A percentile compares a stretch with the other conserved stretches of the same genome.
These are phyloP conservation scores for Yamadazyma triangularis DNA, from an alignment of 1,139 yeast species.

Conservation along the genomic window DNA sequence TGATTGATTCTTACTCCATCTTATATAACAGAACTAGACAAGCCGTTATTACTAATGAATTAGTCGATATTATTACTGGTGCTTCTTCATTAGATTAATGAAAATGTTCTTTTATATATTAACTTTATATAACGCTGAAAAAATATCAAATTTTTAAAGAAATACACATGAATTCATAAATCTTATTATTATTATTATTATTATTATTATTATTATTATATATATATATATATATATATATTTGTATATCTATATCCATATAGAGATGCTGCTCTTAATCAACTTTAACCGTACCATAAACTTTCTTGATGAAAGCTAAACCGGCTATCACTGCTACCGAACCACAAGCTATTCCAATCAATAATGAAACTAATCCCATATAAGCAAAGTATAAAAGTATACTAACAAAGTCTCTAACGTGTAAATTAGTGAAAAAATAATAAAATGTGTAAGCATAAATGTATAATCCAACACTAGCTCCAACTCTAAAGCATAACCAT, in stretches of 20 bases:
- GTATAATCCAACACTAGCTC: conserved; percentile 70
- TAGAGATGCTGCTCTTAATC: conserved; percentile 35
- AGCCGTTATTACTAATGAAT: conserved; percentile 98
- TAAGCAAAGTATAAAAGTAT: conserved; percentile 66
- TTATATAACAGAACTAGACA: conserved; percentile 99
- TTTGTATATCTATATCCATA: background rate
- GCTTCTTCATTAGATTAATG: conserved; percentile 91
- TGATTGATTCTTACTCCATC: conserved; percentile 94
- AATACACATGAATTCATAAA: too few species aligned
- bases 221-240: background rate
- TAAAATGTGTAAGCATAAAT: conserved; percentile 65
- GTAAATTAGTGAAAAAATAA: conserved; percentile 54
- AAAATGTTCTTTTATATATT: background rate
- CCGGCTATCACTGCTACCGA: conserved; percentile 68
- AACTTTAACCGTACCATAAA: conserved; percentile 55
- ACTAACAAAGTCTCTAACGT: conserved; percentile 66
- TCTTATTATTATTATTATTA: background rate
- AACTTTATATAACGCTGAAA: too few species aligned
- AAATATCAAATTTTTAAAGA: too few species aligned
- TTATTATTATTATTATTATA: too few species aligned
- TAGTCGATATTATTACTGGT: conserved; percentile 99
- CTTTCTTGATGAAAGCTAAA: conserved; percentile 51
- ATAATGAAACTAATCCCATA: conserved; percentile 58
- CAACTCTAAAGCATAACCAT: conserved; percentile 75
- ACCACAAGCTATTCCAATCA: conserved; percentile 72